phyloP scores from a whole-genome alignment of 768 basidiomycete genomes.

The Lyophyllum semitale region DNA sequence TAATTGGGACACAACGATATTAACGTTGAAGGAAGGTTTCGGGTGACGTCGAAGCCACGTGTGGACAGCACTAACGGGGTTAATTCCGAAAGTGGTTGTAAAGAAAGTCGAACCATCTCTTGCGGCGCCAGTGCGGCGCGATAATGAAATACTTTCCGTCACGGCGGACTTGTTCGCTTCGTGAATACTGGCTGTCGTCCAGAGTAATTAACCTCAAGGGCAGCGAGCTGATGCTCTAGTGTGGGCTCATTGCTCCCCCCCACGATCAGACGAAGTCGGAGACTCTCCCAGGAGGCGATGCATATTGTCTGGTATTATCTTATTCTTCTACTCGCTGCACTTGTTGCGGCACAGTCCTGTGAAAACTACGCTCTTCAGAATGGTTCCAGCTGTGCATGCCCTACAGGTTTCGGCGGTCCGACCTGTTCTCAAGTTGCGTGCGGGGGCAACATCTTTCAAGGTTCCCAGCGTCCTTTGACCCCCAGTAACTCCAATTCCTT shows the following conservation, averaged over 20 bases:
- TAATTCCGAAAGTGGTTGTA: neutral
- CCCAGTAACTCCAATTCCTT: conserved; percentile 37
- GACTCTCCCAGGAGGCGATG: conserved; percentile 1
- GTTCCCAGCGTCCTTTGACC: conserved; percentile 54
- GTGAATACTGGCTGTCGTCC: neutral
- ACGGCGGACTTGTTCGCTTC: neutral
- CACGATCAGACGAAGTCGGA: neutral
- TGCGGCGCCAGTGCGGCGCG: neutral
- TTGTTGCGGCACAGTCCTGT: conserved; percentile 49
- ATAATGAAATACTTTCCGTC: neutral
- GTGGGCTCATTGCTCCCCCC: neutral
- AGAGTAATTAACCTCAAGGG: neutral
- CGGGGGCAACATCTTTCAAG: conserved; percentile 82
- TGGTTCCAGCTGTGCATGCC: conserved; percentile 70
- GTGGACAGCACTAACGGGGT: neutral
- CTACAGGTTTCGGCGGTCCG: conserved; percentile 76
- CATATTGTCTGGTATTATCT: conserved; percentile 7
- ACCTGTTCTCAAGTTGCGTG: conserved; percentile 74
- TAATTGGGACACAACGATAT: neutral
- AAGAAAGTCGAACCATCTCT: neutral
- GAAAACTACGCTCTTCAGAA: conserved; percentile 67
- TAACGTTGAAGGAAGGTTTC: no score
- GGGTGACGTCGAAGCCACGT: neutral
- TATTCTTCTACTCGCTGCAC: conserved; percentile 20
- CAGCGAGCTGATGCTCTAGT: neutral